phyloP scores from a whole-genome alignment of 140 eudicot genomes.

The Eryngium alpinum region DNA sequence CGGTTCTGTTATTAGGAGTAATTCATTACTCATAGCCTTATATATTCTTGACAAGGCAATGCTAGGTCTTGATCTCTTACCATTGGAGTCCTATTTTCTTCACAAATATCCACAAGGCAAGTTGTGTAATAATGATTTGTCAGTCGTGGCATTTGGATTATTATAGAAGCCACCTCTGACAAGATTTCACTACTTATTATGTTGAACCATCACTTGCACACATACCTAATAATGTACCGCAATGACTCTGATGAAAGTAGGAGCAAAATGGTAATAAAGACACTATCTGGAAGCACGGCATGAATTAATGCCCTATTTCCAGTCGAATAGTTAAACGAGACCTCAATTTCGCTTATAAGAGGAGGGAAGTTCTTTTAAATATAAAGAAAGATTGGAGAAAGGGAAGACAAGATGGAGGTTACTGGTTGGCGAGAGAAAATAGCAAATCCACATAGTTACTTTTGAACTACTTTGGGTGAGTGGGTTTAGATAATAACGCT shows the following conservation, averaged over 20 bases:
- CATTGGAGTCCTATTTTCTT: slow-evolving; percentile 14
- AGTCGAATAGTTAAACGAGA: too few relatives aligned
- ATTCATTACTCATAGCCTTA: slow-evolving; percentile 33
- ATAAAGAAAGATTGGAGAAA: too few relatives aligned
- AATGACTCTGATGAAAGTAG: not conserved
- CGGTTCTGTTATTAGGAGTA: slow-evolving; percentile 22
- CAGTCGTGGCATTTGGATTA: slow-evolving; percentile 13
- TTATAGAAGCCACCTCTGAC: slow-evolving; percentile 24
- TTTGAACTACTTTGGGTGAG: too few relatives aligned
- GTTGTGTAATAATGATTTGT: not conserved
- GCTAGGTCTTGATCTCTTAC: slow-evolving; percentile 12
- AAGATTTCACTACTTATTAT: slow-evolving; percentile 22
- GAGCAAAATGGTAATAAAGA: not conserved
- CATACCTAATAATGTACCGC: slow-evolving; percentile 24
- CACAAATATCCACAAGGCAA: slow-evolving; percentile 24
- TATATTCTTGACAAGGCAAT: slow-evolving; percentile 25
- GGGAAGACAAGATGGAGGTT: too few relatives aligned
- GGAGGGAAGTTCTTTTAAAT: too few relatives aligned
- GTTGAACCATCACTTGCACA: slow-evolving; percentile 27
- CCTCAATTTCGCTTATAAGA: too few relatives aligned
- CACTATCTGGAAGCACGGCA: slow-evolving; percentile 24
- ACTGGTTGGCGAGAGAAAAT: too few relatives aligned
- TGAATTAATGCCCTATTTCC: too few relatives aligned
- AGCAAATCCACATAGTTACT: too few relatives aligned
- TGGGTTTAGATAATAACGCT: too few relatives aligned